Evolutionary conservation across 345 rosid species (phyloP), one percentile per base, ranked within the genome.

Genomic region (Noccaea caerulescens): DNA sequence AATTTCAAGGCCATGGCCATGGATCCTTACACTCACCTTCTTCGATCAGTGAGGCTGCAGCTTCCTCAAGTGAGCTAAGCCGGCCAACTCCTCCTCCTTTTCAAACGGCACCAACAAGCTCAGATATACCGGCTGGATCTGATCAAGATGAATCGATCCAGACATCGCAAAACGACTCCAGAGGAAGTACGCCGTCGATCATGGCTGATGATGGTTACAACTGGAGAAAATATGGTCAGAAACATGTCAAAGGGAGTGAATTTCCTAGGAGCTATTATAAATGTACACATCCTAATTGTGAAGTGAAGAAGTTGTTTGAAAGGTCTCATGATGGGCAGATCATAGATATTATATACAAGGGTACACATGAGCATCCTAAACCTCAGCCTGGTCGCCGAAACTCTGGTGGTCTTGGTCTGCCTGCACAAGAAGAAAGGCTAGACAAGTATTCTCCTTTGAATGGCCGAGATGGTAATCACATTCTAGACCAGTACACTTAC

Each of bases 161-260:
- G 76, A 75, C 84, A 25, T 74, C 81, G 25, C 87, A 89, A 44
- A 65, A 80, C 77, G 98, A 91, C 68, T 82, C 81, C 30, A 83
- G 78, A 83, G 93, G 83, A 76, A 81, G 77, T 73, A 81, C 80
- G 4, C 45, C 77, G 30, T 68, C 86, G 2, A 63, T 79, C 57
- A 32, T 84, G 58, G 82, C 96, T 20, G 92, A 89, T 71, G 99
- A 94, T 84, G 99, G 99, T 74, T 94, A 89, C 79, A 89, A 89
- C 84, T 94, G 99, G 98, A 82, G 99, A 68, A 94, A 94, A 73
- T 94, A 94, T 82, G 99, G 99, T 45, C 99, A 94, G 83, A 94
- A 94, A 60, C 97, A 85, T 76, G 99, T 94, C 32, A 94, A 94
- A 75, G 99, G 99, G 80, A 85, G 99, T 81, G 94, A 92, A 79